A percentile compares a stretch with the other conserved stretches of the same genome.
These are phyloP conservation scores for Cyclotella baltica DNA, from an alignment of 108 stramenopile species.

Conservation along the genomic window DNA sequence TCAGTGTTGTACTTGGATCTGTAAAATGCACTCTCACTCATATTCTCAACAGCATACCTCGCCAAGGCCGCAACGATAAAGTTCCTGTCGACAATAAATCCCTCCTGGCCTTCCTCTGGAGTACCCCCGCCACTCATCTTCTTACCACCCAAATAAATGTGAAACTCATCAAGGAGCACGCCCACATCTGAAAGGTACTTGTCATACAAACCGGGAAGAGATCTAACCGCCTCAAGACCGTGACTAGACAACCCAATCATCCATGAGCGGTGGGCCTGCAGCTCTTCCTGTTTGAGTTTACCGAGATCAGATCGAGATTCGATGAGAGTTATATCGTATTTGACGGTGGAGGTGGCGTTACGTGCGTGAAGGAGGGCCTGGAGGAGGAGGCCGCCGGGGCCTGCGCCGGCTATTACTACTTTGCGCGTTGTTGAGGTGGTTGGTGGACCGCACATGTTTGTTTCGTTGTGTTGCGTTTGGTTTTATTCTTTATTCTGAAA, in stretches of 20 bases:
- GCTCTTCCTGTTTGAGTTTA: slow-evolving; percentile 32
- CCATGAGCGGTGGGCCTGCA: slow-evolving; percentile 58
- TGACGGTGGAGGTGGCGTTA: slow-evolving; percentile 37
- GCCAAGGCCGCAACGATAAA: slow-evolving; percentile 64
- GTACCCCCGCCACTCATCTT: slow-evolving; percentile 20
- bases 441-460: slow-evolving; percentile 8
- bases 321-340: slow-evolving; percentile 57
- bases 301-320: slow-evolving; percentile 57
- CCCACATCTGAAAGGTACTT: slow-evolving; percentile 54
- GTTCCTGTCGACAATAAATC: slow-evolving; percentile 68
- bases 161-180: slow-evolving; percentile 22
- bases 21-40: slow-evolving; percentile 15
- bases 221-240: slow-evolving; percentile 57
- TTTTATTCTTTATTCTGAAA: not conserved
- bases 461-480: not conserved
- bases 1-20: slow-evolving; percentile 43
- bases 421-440: slow-evolving; percentile 14
- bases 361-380: slow-evolving; percentile 55
- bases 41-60: slow-evolving; percentile 52
- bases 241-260: slow-evolving; percentile 66
- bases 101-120: not conserved
- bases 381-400: slow-evolving; percentile 64
- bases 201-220: slow-evolving; percentile 50
- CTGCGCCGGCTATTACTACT: slow-evolving; percentile 68
- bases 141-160: slow-evolving; percentile 43